These are phyloP conservation scores for Pulveroboletus sp. DNA, from an alignment of 768 basidiomycete genomes.

Conservation along the genomic window DNA sequence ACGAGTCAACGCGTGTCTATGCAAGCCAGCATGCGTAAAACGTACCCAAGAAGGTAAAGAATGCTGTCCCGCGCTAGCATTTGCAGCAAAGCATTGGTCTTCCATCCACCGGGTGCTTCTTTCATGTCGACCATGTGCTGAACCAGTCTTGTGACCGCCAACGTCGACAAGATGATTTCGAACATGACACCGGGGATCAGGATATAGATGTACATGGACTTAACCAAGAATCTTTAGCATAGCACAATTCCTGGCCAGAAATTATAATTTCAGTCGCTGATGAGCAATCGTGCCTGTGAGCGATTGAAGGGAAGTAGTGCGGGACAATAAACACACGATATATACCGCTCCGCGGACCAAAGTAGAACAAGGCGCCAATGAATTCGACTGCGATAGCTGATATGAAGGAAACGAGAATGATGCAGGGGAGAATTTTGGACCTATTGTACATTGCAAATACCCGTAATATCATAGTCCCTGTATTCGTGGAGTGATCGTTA, in stretches of 20 bases:
- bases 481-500: not conserved
- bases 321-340: not conserved
- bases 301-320: not conserved
- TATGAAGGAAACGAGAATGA: not conserved
- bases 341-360: not conserved
- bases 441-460: conserved; percentile 9
- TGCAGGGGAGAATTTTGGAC: not conserved
- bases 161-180: not conserved
- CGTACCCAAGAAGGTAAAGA: conserved; percentile 3
- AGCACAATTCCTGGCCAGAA: not conserved
- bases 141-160: not conserved
- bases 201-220: conserved; percentile 4
- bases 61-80: conserved; percentile 7
- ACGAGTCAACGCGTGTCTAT: not conserved
- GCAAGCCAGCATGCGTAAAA: not conserved
- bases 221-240: not conserved
- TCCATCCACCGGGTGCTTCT: not conserved
- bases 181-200: conserved; percentile 1
- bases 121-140: not conserved
- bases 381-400: not conserved
- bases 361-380: not conserved
- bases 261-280: not conserved
- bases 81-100: not conserved
- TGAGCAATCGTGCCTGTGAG: not conserved
- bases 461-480: conserved; percentile 9